phyloP scores from a whole-genome alignment of 768 basidiomycete genomes.

The Lepiota subincarnata region DNA sequence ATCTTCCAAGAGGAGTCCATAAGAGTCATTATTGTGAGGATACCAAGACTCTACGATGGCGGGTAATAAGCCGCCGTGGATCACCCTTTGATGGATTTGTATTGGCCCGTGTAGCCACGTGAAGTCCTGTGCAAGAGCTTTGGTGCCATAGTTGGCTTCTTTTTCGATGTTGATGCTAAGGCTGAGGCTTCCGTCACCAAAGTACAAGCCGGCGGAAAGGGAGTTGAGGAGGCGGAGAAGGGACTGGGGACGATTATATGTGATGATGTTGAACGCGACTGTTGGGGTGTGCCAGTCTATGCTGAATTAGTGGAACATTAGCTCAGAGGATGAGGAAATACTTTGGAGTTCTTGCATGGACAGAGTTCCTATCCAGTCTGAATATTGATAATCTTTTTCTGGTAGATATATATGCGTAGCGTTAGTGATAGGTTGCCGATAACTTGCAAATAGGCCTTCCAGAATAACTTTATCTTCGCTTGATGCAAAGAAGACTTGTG shows the following conservation, averaged over 20 bases:
- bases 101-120: conserved; percentile 59
- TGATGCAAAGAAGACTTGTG: conserved; percentile 13
- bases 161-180: conserved; percentile 76
- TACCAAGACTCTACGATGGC: conserved; percentile 92
- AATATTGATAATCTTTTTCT: conserved; percentile 18
- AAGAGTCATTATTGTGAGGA: conserved; percentile 65
- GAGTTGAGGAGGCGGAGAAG: conserved; percentile 65
- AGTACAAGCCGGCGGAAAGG: conserved; percentile 53
- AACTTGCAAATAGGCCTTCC: conserved; percentile 9
- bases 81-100: conserved; percentile 64
- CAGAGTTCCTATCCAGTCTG: conserved; percentile 28
- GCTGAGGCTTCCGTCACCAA: conserved; percentile 55
- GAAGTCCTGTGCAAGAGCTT: conserved; percentile 43
- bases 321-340: conserved; percentile 22
- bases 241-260: conserved; percentile 70
- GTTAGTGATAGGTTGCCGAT: conserved; percentile 8
- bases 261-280: conserved; percentile 71
- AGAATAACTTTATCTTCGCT: conserved; percentile 14
- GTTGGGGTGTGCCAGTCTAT: conserved; percentile 73
- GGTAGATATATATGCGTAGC: conserved; percentile 19
- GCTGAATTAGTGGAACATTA: conserved; percentile 12
- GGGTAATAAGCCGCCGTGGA: conserved; percentile 76
- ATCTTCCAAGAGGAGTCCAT: conserved; percentile 80
- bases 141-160: conserved; percentile 60
- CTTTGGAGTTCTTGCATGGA: conserved; percentile 55